Conservation (phyloP, 441 rosid genomes). For the Populus hybrid region DNA sequence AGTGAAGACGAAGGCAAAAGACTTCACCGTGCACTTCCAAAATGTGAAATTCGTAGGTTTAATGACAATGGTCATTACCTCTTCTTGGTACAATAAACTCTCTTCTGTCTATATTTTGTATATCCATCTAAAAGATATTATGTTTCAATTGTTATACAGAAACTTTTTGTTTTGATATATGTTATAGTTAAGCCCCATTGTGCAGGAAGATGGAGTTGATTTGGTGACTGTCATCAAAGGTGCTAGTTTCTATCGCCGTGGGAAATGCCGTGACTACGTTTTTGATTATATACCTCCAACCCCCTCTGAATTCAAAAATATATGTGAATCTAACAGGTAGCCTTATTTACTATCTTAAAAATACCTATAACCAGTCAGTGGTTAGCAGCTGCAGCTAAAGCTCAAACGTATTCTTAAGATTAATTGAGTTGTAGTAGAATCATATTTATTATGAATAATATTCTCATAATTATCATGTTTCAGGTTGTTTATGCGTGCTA, state of each 20-base stretch:
- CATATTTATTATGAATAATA: not conserved
- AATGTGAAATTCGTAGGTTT: constrained; percentile 51
- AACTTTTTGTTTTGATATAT: not conserved
- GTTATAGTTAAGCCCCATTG: constrained; percentile 12
- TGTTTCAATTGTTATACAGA: not conserved
- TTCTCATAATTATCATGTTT: constrained; percentile 3
- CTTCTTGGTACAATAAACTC: constrained; percentile 49
- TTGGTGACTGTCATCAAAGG: constrained; percentile 50
- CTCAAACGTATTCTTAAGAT: not conserved
- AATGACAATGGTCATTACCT: constrained; percentile 58
- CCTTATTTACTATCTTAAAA: not conserved
- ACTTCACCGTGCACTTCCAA: constrained; percentile 36
- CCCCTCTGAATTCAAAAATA: constrained; percentile 44
- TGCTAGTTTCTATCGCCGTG: constrained; percentile 50
- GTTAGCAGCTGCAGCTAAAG: not conserved
- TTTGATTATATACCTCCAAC: constrained; percentile 63
- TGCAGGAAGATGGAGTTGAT: constrained; percentile 60
- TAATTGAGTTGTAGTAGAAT: not conserved
- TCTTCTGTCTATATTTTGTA: constrained; percentile 9
- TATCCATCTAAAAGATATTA: not conserved
- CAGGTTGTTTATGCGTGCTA: constrained; percentile 40
- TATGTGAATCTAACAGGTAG: constrained; percentile 43
- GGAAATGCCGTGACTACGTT: constrained; percentile 35
- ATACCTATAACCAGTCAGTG: not conserved
- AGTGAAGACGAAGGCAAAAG: constrained; percentile 55